Percentiles rank a stretch among this genome's conserved stretches.
Conservation (phyloP, 116 monocot genomes). For the Iris pallida region DNA sequence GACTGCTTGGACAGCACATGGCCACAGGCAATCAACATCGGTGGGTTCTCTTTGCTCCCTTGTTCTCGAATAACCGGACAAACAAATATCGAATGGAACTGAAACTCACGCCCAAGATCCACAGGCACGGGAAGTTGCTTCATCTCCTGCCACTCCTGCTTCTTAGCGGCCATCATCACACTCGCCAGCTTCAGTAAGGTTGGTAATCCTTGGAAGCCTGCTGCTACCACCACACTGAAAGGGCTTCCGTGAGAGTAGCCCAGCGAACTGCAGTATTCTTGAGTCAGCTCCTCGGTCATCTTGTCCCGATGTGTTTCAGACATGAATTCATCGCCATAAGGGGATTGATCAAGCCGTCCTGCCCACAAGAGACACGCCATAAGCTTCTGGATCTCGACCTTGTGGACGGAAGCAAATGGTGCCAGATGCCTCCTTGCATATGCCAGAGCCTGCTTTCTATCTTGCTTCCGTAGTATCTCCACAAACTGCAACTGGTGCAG, state of each 20-base stretch:
- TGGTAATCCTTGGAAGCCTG: slow-evolving; percentile 67
- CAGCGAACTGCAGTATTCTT: slow-evolving; percentile 49
- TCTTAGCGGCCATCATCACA: slow-evolving; percentile 44
- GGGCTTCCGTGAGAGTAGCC: slow-evolving; percentile 60
- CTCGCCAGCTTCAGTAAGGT: slow-evolving; percentile 61
- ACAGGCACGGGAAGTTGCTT: slow-evolving; percentile 65
- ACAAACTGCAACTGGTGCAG: slow-evolving; percentile 86
- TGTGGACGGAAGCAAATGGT: slow-evolving; percentile 45
- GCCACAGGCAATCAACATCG: slow-evolving; percentile 83
- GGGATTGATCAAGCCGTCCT: slow-evolving; percentile 57
- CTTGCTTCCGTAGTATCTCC: slow-evolving; percentile 59
- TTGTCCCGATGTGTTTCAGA: slow-evolving; percentile 45
- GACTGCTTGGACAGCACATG: slow-evolving; percentile 73
- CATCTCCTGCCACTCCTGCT: slow-evolving; percentile 69
- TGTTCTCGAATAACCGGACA: slow-evolving; percentile 75
- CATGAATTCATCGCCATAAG: slow-evolving; percentile 47
- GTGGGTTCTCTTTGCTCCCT: slow-evolving; percentile 71
- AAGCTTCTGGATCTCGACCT: slow-evolving; percentile 57
- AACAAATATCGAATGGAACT: slow-evolving; percentile 80
- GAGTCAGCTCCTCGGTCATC: slow-evolving; percentile 42
- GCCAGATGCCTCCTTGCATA: slow-evolving; percentile 55
- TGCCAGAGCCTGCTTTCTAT: slow-evolving; percentile 37
- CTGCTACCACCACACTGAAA: slow-evolving; percentile 38
- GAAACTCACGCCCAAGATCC: slow-evolving; percentile 59
- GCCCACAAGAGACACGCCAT: slow-evolving; percentile 71